Evolutionary conservation across 345 rosid genomes (phyloP).

Genomic region (Odontarrhena argentea): DNA sequence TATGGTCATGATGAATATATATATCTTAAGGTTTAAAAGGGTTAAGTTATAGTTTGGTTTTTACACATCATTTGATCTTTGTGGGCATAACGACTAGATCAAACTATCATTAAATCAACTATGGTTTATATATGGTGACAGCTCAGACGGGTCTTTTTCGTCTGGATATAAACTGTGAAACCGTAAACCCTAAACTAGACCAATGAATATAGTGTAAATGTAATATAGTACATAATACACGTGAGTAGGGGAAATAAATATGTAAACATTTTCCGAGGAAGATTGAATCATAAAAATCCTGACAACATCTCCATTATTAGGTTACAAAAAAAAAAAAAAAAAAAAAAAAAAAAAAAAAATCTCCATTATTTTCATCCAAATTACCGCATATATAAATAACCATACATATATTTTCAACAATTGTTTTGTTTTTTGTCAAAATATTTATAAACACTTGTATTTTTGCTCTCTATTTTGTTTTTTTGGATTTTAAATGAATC

Average conservation of each 20-base stretch:
- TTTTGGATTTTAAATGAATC: too few relatives aligned
- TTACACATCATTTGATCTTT: too few relatives aligned
- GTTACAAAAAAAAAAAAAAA: too few relatives aligned
- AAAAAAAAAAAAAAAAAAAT: background rate
- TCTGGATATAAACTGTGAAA: constrained; percentile 9
- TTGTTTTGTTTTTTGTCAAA: too few relatives aligned
- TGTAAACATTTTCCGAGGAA: constrained; percentile 40
- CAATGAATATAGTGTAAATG: constrained; percentile 25
- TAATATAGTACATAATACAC: constrained; percentile 19
- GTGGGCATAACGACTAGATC: too few relatives aligned
- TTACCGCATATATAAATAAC: constrained; percentile 15
- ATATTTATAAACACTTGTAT: too few relatives aligned
- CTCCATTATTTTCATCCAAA: constrained; percentile 37
- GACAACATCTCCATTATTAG: constrained; percentile 38
- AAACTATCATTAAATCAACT: background rate
- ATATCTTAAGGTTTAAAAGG: too few relatives aligned
- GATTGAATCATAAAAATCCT: constrained; percentile 39
- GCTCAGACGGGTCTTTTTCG: constrained; percentile 21
- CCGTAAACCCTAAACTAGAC: constrained; percentile 35
- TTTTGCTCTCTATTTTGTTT: too few relatives aligned
- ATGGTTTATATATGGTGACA: constrained; percentile 15
- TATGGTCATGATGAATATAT: too few relatives aligned
- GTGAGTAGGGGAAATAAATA: constrained; percentile 36
- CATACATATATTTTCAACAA: too few relatives aligned
- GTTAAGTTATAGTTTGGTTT: too few relatives aligned